Evolutionary conservation across 2,329 filamentous ascomycete genomes (phyloP).

Genomic region (Neodidymelliopsis sp.): DNA sequence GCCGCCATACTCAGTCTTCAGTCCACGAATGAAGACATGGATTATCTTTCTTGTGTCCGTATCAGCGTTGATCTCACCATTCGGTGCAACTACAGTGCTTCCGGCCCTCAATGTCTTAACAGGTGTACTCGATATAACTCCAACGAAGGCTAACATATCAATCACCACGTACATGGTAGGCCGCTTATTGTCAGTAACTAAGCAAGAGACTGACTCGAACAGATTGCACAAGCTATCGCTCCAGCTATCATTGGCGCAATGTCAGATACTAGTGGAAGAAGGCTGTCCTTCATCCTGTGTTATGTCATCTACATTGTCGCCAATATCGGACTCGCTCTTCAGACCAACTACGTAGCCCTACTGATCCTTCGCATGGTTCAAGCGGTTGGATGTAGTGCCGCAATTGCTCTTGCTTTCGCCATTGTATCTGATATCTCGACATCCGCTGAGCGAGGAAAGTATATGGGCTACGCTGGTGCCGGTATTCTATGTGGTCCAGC

Average conservation of each 20-base stretch:
- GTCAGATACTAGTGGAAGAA: slow-evolving; percentile 60
- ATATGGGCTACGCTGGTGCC: slow-evolving; percentile 72
- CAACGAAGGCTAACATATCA: slow-evolving; percentile 58
- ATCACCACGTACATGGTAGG: slow-evolving; percentile 59
- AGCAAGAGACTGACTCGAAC: slow-evolving; percentile 12
- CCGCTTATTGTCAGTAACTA: background rate
- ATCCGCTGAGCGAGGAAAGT: slow-evolving; percentile 73
- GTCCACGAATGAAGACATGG: slow-evolving; percentile 52
- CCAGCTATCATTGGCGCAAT: slow-evolving; percentile 61
- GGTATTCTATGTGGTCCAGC: slow-evolving; percentile 50
- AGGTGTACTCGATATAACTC: slow-evolving; percentile 52
- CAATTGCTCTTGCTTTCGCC: slow-evolving; percentile 68
- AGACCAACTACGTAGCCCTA: slow-evolving; percentile 47
- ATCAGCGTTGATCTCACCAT: slow-evolving; percentile 59
- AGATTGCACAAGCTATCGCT: slow-evolving; percentile 59
- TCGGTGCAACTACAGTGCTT: slow-evolving; percentile 49
- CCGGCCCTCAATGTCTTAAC: slow-evolving; percentile 47
- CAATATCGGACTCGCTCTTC: slow-evolving; percentile 48
- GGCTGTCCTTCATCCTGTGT: slow-evolving; percentile 59
- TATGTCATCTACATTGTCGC: slow-evolving; percentile 49
- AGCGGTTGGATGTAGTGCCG: slow-evolving; percentile 51
- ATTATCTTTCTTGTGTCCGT: slow-evolving; percentile 58
- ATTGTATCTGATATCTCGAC: slow-evolving; percentile 77
- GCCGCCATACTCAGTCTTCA: slow-evolving; percentile 43
- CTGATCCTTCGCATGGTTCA: slow-evolving; percentile 48